phyloP scores from a whole-genome alignment of 768 basidiomycete genomes.

The Russula sp. region DNA sequence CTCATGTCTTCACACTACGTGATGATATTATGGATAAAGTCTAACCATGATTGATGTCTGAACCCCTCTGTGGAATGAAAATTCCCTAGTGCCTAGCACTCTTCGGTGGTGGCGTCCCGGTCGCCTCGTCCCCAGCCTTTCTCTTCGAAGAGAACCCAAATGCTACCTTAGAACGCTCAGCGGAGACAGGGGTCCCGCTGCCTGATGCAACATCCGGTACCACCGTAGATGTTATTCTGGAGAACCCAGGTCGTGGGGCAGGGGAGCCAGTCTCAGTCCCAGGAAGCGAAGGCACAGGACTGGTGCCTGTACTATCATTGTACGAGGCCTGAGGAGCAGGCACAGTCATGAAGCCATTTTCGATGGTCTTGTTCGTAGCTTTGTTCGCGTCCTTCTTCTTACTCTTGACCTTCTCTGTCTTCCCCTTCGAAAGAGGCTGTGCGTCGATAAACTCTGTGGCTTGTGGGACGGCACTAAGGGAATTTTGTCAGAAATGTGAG shows the following conservation, averaged over 20 bases:
- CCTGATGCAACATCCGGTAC: slow-evolving; percentile 39
- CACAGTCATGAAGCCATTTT: slow-evolving; percentile 64
- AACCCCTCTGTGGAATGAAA: not conserved
- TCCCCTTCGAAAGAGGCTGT: slow-evolving; percentile 74
- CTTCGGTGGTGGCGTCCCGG: slow-evolving; percentile 62
- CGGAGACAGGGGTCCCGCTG: slow-evolving; percentile 47
- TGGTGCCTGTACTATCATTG: slow-evolving; percentile 32
- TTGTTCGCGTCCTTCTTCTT: slow-evolving; percentile 67
- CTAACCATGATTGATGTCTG: not conserved
- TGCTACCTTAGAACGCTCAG: slow-evolving; percentile 65
- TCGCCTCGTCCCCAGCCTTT: slow-evolving; percentile 67
- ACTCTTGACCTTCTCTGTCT: slow-evolving; percentile 74
- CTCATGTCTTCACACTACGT: not conserved
- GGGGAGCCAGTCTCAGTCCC: slow-evolving; percentile 47
- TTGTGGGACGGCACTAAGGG: slow-evolving; percentile 75
- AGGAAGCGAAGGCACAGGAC: slow-evolving; percentile 37
- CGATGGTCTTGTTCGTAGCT: slow-evolving; percentile 39
- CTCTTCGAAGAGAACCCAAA: slow-evolving; percentile 76
- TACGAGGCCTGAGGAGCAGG: slow-evolving; percentile 46
- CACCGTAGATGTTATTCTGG: slow-evolving; percentile 57
- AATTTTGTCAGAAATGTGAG: slow-evolving; percentile 11
- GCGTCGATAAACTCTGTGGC: slow-evolving; percentile 72
- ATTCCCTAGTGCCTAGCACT: slow-evolving; percentile 23
- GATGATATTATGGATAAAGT: slow-evolving; percentile 11
- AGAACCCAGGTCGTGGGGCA: slow-evolving; percentile 66